Percentiles rank a stretch among this genome's conserved stretches.
Evolutionary conservation across 164 flowering plant genomes (phyloP).

Genomic region (Liriodendron chinense): DNA sequence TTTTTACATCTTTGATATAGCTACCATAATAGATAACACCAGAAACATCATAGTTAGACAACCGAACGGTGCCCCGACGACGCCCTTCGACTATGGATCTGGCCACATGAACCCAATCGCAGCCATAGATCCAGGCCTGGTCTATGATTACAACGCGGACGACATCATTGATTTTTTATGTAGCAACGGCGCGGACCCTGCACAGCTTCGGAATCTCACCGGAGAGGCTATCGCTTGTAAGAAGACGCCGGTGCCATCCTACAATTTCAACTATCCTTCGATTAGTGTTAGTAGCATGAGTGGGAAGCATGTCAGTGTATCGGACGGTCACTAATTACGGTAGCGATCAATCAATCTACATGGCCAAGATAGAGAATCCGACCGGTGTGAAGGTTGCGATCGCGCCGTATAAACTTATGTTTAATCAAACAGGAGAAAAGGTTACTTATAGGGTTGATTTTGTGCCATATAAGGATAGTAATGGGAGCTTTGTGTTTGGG

Average conservation of each 20-base stretch:
- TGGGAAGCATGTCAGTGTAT: constrained; percentile 39
- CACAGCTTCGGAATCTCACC: constrained; percentile 43
- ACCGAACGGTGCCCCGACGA: constrained; percentile 35
- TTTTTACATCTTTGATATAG: constrained; percentile 11
- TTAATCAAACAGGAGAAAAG: constrained; percentile 43
- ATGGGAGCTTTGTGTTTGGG: constrained; percentile 53
- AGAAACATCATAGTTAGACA: constrained; percentile 25
- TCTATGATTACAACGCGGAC: constrained; percentile 38
- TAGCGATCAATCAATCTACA: constrained; percentile 35
- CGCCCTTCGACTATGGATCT: constrained; percentile 52
- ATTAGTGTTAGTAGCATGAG: constrained; percentile 47
- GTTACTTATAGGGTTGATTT: constrained; percentile 40
- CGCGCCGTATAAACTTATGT: constrained; percentile 33
- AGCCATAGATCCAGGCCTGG: constrained; percentile 51
- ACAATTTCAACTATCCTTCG: constrained; percentile 62
- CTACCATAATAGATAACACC: constrained; percentile 30
- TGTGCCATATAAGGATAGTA: constrained; percentile 24
- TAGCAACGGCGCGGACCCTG: constrained; percentile 38
- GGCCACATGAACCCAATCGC: constrained; percentile 51
- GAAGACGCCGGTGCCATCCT: constrained; percentile 24
- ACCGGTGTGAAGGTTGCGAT: constrained; percentile 38
- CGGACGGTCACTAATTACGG: constrained; percentile 56
- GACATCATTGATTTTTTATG: constrained; percentile 47
- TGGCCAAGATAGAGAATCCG: constrained; percentile 34
- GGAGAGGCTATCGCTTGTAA: constrained; percentile 33